phyloP scores from a whole-genome alignment of 163 green algal genomes.

The Coccomyxa subellipsoidea region DNA sequence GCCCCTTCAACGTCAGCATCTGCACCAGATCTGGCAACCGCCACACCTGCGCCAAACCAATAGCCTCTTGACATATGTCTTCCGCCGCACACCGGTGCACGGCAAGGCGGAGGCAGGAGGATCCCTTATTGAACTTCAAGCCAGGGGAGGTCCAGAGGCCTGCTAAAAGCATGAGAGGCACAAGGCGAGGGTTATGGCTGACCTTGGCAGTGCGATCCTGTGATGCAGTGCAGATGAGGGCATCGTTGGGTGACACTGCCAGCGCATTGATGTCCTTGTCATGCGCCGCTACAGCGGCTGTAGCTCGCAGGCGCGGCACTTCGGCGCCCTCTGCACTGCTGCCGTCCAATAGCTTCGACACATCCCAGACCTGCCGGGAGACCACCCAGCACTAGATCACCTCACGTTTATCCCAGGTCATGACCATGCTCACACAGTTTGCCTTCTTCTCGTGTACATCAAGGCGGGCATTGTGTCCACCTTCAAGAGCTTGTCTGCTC shows the following conservation, averaged over 20 bases:
- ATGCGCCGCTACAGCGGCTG: conserved; percentile 81
- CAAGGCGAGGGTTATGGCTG: not conserved
- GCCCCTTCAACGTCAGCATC: conserved; percentile 66
- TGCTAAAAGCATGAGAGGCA: not conserved
- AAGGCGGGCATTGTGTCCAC: no score
- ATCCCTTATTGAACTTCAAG: no score
- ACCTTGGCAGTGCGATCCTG: conserved; percentile 71
- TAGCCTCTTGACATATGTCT: not conserved
- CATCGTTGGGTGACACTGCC: conserved; percentile 80
- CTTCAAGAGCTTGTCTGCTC: conserved; percentile 86
- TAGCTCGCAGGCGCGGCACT: conserved; percentile 49
- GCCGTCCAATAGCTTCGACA: not conserved
- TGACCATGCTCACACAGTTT: no score
- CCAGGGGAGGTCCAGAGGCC: no score
- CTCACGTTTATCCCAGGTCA: no score
- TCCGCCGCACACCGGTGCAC: not conserved
- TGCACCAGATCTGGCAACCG: conserved; percentile 67
- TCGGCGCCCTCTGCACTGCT: not conserved
- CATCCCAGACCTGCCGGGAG: conserved; percentile 32
- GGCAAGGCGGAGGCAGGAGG: not conserved
- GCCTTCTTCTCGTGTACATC: no score
- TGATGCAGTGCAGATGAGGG: conserved; percentile 75
- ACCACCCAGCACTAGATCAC: not conserved
- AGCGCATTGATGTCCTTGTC: conserved; percentile 97
- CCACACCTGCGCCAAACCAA: conserved; percentile 63